Evolutionary conservation across 768 basidiomycete genomes (phyloP).

Genomic region (Amanita pseudoporphyria): DNA sequence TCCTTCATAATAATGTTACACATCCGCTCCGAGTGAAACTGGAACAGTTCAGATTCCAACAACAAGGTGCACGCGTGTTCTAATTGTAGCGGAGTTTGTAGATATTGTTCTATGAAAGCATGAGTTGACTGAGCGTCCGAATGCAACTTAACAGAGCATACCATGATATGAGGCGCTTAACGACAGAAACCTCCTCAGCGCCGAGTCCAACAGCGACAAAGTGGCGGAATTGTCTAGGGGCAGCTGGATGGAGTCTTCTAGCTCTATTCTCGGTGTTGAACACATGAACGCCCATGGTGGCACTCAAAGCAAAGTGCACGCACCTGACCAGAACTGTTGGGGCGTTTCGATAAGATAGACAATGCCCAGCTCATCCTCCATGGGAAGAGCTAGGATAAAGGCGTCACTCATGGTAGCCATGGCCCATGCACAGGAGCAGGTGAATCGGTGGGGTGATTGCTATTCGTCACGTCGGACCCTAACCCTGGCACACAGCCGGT

Average conservation of each 20-base stretch:
- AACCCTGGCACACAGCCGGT: slow-evolving; percentile 1
- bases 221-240: slow-evolving; percentile 54
- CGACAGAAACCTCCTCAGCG: slow-evolving; percentile 65
- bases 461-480: slow-evolving; percentile 5
- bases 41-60: slow-evolving; percentile 78
- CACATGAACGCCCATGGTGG: not conserved
- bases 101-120: slow-evolving; percentile 54
- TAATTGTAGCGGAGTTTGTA: slow-evolving; percentile 76
- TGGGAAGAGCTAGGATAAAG: slow-evolving; percentile 24
- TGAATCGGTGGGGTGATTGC: not conserved
- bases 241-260: slow-evolving; percentile 73
- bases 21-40: slow-evolving; percentile 90
- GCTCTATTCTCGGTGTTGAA: slow-evolving; percentile 41
- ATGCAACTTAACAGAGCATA: slow-evolving; percentile 23
- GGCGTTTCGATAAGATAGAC: slow-evolving; percentile 76
- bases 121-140: slow-evolving; percentile 2
- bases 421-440: slow-evolving; percentile 15
- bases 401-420: slow-evolving; percentile 20
- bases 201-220: slow-evolving; percentile 67
- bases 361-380: slow-evolving; percentile 68
- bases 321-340: slow-evolving; percentile 89
- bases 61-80: slow-evolving; percentile 74
- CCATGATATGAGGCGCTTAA: slow-evolving; percentile 86
- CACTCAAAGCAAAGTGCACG: slow-evolving; percentile 15
- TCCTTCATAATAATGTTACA: slow-evolving; percentile 68